Conservation (phyloP, 331 rosid genomes). For the Telfairia occidentalis region DNA sequence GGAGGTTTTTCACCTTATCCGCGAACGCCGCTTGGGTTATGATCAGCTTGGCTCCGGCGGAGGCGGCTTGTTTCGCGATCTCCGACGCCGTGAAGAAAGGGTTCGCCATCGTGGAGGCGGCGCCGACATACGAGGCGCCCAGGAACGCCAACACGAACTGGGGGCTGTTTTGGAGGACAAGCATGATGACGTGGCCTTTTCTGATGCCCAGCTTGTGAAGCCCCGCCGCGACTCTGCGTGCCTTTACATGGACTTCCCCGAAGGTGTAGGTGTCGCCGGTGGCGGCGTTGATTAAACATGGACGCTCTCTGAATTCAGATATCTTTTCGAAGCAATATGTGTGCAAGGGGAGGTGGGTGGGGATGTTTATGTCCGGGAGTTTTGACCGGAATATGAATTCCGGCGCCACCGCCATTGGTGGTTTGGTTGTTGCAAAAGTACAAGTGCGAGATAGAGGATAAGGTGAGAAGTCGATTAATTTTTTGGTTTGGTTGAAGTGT, state of each 20-base stretch:
- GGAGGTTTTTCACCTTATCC: neutral
- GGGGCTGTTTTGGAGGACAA: slow-evolving; percentile 9
- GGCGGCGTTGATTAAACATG: slow-evolving; percentile 7
- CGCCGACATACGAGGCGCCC: neutral
- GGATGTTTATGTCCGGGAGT: slow-evolving; percentile 1
- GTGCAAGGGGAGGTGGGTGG: slow-evolving; percentile 8
- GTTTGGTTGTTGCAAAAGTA: neutral
- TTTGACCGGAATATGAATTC: slow-evolving; percentile 13
- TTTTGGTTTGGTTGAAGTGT: neutral
- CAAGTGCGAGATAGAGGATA: neutral
- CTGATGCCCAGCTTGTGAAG: neutral
- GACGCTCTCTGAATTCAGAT: slow-evolving; percentile 3
- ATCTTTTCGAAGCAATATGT: slow-evolving; percentile 1
- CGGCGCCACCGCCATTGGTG: neutral
- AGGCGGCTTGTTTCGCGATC: neutral
- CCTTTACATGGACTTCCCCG: neutral
- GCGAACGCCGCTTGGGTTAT: neutral
- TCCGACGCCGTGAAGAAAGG: slow-evolving; percentile 4
- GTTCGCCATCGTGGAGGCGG: neutral
- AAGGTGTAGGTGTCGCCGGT: neutral
- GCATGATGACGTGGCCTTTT: slow-evolving; percentile 9
- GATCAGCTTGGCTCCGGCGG: slow-evolving; percentile 1
- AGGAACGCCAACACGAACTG: slow-evolving; percentile 5
- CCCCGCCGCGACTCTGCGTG: slow-evolving; percentile 6
- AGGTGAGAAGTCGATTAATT: neutral